A percentile compares a stretch with the other conserved stretches of the same genome.
These are phyloP conservation scores for Cucurbita ficifolia DNA, from an alignment of 306 rosid species.

Conservation along the genomic window DNA sequence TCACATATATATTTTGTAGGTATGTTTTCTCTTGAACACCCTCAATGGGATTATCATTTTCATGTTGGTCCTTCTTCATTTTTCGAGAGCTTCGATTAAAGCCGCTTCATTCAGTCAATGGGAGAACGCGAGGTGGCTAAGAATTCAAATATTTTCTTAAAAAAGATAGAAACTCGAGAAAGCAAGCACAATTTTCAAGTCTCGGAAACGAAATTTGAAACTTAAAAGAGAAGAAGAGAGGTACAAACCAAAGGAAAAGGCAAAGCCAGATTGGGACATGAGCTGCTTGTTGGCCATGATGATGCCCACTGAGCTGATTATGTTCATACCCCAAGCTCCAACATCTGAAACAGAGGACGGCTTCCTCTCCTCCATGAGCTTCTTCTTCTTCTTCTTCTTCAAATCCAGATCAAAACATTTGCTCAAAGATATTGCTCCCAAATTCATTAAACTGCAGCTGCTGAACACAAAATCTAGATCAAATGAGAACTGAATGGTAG, in stretches of 20 bases:
- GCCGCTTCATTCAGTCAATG: too few species aligned
- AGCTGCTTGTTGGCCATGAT: conserved; percentile 53
- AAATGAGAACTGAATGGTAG: not conserved
- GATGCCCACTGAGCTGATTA: conserved; percentile 45
- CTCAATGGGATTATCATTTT: too few species aligned
- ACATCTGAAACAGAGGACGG: conserved; percentile 22
- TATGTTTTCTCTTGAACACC: not conserved
- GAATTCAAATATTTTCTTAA: too few species aligned
- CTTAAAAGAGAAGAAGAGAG: not conserved
- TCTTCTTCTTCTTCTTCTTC: not conserved
- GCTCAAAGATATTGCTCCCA: not conserved
- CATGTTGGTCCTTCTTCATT: too few species aligned
- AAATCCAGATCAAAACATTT: not conserved
- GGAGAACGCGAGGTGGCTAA: too few species aligned
- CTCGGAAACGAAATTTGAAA: not conserved
- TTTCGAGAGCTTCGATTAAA: too few species aligned
- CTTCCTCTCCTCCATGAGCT: conserved; percentile 23
- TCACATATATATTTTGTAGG: too few species aligned
- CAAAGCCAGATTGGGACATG: conserved; percentile 32
- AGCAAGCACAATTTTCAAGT: too few species aligned
- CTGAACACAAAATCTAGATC: not conserved
- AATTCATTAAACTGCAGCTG: not conserved
- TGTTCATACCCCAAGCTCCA: conserved; percentile 48
- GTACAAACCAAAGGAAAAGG: conserved; percentile 33
- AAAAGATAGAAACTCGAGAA: too few species aligned